Conservation (phyloP, 768 basidiomycete species). For the Mycena galopus region DNA sequence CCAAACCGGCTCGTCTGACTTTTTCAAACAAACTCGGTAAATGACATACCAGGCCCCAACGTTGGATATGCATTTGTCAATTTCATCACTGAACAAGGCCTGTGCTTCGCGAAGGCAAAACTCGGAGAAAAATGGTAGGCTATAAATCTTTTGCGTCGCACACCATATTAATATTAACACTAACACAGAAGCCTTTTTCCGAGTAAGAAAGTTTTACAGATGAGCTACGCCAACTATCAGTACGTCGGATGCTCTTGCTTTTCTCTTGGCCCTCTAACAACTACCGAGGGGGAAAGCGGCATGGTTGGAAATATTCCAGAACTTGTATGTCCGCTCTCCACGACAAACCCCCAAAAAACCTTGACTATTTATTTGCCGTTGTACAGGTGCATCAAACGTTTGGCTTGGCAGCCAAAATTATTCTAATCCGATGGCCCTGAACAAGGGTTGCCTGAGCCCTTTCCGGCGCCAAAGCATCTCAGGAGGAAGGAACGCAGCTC, state of each 20-base stretch:
- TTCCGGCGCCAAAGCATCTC: slow-evolving; percentile 86
- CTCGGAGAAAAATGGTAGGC: slow-evolving; percentile 86
- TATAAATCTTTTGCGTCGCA: background rate
- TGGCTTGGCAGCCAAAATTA: slow-evolving; percentile 87
- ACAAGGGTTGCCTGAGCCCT: slow-evolving; percentile 83
- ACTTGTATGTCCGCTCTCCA: slow-evolving; percentile 59
- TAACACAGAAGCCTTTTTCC: slow-evolving; percentile 89
- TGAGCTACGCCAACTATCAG: slow-evolving; percentile 96
- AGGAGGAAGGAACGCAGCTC: slow-evolving; percentile 87
- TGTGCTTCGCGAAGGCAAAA: slow-evolving; percentile 79
- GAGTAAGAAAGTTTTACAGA: slow-evolving; percentile 90
- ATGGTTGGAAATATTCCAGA: slow-evolving; percentile 92
- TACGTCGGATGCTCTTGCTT: slow-evolving; percentile 55
- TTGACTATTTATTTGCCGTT: no score
- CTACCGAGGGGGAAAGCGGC: slow-evolving; percentile 84
- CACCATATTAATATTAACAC: slow-evolving; percentile 25
- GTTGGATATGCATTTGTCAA: slow-evolving; percentile 92
- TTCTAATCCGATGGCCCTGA: slow-evolving; percentile 82
- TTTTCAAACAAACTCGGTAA: slow-evolving; percentile 8
- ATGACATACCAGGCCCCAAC: slow-evolving; percentile 70
- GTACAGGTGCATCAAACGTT: slow-evolving; percentile 74
- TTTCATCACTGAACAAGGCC: slow-evolving; percentile 83
- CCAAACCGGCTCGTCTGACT: slow-evolving; percentile 69
- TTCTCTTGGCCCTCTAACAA: slow-evolving; percentile 23
- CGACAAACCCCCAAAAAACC: no score